A percentile compares a stretch with the other conserved stretches of the same genome.
Conservation (phyloP, 2,329 filamentous ascomycete genomes). For the Phoma sp. region DNA sequence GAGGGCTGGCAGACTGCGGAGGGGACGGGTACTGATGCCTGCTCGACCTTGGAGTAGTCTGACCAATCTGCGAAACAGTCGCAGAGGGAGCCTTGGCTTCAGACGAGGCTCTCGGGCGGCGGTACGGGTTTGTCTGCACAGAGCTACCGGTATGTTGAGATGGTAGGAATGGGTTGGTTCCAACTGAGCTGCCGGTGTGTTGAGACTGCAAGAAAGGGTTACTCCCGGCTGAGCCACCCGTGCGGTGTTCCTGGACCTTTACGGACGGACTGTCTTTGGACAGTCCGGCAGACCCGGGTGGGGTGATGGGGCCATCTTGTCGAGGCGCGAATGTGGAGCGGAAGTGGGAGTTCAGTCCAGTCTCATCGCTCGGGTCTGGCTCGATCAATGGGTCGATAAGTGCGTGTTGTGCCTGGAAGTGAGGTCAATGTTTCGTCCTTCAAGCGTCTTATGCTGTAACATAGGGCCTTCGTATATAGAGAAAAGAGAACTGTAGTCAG, state of each 20-base stretch:
- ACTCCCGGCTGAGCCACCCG: conserved; percentile 32
- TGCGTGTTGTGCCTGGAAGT: conserved; percentile 65
- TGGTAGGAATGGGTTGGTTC: conserved; percentile 35
- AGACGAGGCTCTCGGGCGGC: conserved; percentile 42
- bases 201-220: conserved; percentile 33
- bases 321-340: conserved; percentile 53
- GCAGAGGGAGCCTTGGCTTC: conserved; percentile 34
- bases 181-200: conserved; percentile 29
- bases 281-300: conserved; percentile 38
- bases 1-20: conserved; percentile 62
- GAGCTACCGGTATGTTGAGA: conserved; percentile 47
- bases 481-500: background rate
- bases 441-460: no score
- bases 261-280: conserved; percentile 22
- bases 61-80: conserved; percentile 23
- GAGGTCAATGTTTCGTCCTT: conserved; percentile 6
- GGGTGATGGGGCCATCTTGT: conserved; percentile 35
- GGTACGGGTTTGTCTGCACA: conserved; percentile 54
- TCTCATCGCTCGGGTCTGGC: conserved; percentile 71
- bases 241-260: conserved; percentile 14
- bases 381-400: conserved; percentile 73
- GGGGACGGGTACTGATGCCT: conserved; percentile 56
- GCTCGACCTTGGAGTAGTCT: conserved; percentile 29
- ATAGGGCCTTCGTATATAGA: background rate
- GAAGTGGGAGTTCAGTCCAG: conserved; percentile 67